These are phyloP conservation scores for Reutealis trisperma DNA, from an alignment of 345 rosid species.

Conservation along the genomic window DNA sequence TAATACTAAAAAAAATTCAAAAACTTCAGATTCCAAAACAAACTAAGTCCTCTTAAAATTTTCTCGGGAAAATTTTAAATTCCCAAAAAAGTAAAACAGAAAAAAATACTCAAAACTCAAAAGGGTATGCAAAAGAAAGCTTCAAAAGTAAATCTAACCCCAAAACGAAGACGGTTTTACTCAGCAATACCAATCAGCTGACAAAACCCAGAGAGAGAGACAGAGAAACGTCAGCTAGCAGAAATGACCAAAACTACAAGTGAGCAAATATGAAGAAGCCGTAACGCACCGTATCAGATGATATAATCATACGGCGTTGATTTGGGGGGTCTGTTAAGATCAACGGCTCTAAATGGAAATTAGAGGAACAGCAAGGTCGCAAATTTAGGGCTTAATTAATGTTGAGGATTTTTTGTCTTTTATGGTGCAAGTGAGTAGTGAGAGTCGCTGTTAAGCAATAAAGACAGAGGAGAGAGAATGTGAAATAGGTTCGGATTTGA, in stretches of 20 bases:
- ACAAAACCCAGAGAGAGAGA: neutral
- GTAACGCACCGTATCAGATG: neutral
- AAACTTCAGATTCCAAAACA: constrained; percentile 10
- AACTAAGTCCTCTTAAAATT: constrained; percentile 7
- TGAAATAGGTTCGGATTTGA: constrained; percentile 20
- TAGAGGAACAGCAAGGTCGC: neutral
- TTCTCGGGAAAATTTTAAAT: constrained; percentile 11
- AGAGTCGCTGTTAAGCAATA: constrained; percentile 5
- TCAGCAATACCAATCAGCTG: neutral
- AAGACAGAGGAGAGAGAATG: constrained; percentile 1
- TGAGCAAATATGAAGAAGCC: neutral
- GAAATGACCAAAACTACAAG: constrained; percentile 1
- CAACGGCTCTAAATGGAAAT: constrained; percentile 7
- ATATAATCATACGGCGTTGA: constrained; percentile 8
- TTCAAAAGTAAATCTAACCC: neutral
- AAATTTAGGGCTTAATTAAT: constrained; percentile 9
- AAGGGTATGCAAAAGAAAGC: neutral
- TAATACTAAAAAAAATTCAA: constrained; percentile 1
- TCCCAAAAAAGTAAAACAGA: neutral
- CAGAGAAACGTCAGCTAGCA: neutral
- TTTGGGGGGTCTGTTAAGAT: neutral
- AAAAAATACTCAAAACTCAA: neutral
- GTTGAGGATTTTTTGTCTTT: neutral
- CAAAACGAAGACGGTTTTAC: neutral
- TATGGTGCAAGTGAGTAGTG: neutral